A percentile compares a stretch with the other conserved stretches of the same genome.
These are phyloP conservation scores for Amoeboradix gromovi DNA, from an alignment of 371 early-diverging fungal species.

Conservation along the genomic window DNA sequence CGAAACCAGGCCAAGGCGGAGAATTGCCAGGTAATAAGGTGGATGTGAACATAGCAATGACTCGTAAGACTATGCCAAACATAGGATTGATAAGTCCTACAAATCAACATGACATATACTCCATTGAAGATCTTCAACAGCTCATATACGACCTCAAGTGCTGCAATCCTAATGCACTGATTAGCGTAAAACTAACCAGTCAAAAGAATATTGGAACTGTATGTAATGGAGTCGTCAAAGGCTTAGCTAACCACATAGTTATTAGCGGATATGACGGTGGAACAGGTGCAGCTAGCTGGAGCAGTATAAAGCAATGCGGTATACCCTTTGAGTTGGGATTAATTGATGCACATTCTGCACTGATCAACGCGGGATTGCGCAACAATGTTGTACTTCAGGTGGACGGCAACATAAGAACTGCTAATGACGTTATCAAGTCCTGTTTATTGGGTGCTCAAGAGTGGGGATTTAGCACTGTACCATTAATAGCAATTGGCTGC, in stretches of 20 bases:
- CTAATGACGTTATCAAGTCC: constrained; percentile 73
- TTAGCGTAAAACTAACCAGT: constrained; percentile 82
- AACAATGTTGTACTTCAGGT: constrained; percentile 79
- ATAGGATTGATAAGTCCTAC: constrained; percentile 83
- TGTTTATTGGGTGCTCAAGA: constrained; percentile 88
- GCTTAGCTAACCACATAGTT: constrained; percentile 77
- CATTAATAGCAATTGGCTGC: constrained; percentile 84
- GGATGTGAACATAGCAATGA: constrained; percentile 52
- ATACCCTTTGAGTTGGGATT: constrained; percentile 89
- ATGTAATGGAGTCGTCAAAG: constrained; percentile 85
- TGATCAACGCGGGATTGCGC: constrained; percentile 74
- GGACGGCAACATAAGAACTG: constrained; percentile 88
- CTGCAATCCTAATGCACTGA: constrained; percentile 56
- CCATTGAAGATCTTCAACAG: constrained; percentile 85
- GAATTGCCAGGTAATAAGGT: constrained; percentile 53
- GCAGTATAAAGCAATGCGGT: constrained; percentile 88
- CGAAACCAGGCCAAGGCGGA: constrained; percentile 89
- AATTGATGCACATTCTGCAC: constrained; percentile 82
- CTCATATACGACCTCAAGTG: constrained; percentile 83
- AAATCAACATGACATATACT: constrained; percentile 91
- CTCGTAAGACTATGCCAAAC: constrained; percentile 76
- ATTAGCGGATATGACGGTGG: constrained; percentile 88
- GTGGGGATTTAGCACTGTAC: constrained; percentile 90
- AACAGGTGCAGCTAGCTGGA: constrained; percentile 87
- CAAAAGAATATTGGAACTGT: constrained; percentile 87